phyloP scores from a whole-genome alignment of 140 eudicot species.

The Cichorium intybus region DNA sequence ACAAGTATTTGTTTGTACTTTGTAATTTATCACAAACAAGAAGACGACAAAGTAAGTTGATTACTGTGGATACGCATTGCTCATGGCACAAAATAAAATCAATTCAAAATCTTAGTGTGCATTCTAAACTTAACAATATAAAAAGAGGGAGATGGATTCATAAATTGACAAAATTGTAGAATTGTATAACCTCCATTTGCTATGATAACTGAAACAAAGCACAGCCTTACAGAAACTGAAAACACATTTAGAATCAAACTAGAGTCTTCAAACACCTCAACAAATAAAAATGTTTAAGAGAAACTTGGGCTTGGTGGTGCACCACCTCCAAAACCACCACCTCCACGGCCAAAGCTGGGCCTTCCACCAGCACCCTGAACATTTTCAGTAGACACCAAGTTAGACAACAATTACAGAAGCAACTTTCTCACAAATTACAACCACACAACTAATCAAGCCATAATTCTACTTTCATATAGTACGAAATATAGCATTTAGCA shows the following conservation, averaged over 20 bases:
- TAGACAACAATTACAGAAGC: neutral
- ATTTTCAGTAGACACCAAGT: neutral
- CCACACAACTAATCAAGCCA: too few species aligned
- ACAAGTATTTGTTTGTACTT: too few species aligned
- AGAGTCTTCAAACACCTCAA: constrained; percentile 6
- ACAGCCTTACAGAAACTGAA: constrained; percentile 23
- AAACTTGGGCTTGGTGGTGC: constrained; percentile 67
- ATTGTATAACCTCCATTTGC: constrained; percentile 2
- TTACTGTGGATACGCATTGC: too few species aligned
- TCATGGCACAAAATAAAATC: too few species aligned
- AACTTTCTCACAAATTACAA: too few species aligned
- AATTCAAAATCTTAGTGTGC: too few species aligned
- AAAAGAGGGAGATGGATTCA: neutral
- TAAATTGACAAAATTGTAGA: constrained; percentile 9
- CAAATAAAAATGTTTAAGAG: constrained; percentile 13
- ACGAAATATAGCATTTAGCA: too few species aligned
- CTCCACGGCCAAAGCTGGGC: constrained; percentile 70
- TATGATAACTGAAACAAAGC: constrained; percentile 3
- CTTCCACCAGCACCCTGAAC: constrained; percentile 60
- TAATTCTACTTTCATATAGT: too few species aligned
- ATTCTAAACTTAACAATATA: neutral
- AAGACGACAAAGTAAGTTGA: too few species aligned
- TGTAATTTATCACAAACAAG: too few species aligned
- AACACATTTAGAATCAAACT: constrained; percentile 12
- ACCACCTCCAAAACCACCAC: constrained; percentile 59